Conservation (phyloP, 2,329 filamentous ascomycete genomes). For the Colletotrichum sp. region DNA sequence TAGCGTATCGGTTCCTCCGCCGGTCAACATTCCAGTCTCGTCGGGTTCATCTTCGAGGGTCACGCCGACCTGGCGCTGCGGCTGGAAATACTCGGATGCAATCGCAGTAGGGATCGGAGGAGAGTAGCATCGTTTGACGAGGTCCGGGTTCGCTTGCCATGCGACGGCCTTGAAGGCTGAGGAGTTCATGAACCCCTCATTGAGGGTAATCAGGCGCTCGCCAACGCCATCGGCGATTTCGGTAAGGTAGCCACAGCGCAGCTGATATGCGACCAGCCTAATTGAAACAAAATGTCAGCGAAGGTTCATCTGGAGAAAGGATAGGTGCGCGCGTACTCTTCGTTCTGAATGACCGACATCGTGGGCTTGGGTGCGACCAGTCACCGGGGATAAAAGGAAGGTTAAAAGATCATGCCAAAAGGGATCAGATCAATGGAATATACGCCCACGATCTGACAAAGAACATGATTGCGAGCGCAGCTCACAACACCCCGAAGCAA, state of each 20-base stretch:
- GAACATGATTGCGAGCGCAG: conserved; percentile 20
- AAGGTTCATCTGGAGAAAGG: neutral
- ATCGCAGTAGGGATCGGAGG: conserved; percentile 85
- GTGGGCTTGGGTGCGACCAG: conserved; percentile 1
- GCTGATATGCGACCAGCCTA: conserved; percentile 82
- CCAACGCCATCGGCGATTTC: conserved; percentile 84
- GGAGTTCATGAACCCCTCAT: conserved; percentile 79
- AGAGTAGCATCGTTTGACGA: conserved; percentile 84
- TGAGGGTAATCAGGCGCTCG: conserved; percentile 82
- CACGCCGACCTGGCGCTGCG: conserved; percentile 66
- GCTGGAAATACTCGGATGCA: conserved; percentile 83
- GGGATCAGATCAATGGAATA: conserved; percentile 1
- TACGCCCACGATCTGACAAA: neutral
- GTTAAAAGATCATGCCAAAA: conserved; percentile 8
- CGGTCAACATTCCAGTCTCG: conserved; percentile 74
- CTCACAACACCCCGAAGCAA: conserved; percentile 8
- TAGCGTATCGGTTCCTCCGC: conserved; percentile 70
- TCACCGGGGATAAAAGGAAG: conserved; percentile 6
- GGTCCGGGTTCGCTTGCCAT: conserved; percentile 75
- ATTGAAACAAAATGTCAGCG: neutral
- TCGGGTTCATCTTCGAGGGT: conserved; percentile 75
- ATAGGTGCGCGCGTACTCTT: conserved; percentile 39
- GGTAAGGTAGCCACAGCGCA: conserved; percentile 80
- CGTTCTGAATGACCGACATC: conserved; percentile 51
- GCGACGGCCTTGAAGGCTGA: conserved; percentile 83